Percentiles rank a stretch among this genome's conserved stretches.
Evolutionary conservation across 108 stramenopile species (phyloP).

Genomic region (Pseudonitzschia multistriata): DNA sequence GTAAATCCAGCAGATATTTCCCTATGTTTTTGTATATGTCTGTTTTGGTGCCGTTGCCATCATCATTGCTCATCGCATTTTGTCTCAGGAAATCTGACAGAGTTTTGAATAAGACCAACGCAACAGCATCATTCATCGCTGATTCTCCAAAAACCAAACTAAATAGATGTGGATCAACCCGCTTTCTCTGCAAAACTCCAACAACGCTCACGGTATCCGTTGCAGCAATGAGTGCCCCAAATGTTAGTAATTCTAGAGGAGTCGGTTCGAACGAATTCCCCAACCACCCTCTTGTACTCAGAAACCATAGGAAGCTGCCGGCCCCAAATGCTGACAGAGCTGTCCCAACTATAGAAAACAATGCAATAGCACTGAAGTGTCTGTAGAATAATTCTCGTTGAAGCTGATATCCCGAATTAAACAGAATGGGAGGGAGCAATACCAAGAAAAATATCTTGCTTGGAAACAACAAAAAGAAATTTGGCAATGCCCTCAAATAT

Average conservation of each 20-base stretch:
- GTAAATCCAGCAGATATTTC: slow-evolving; percentile 43
- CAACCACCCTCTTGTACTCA: slow-evolving; percentile 39
- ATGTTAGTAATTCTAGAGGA: slow-evolving; percentile 61
- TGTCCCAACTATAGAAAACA: slow-evolving; percentile 72
- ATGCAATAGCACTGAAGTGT: slow-evolving; percentile 58
- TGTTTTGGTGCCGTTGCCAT: slow-evolving; percentile 2
- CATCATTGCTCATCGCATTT: slow-evolving; percentile 11
- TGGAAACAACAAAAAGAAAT: slow-evolving; percentile 50
- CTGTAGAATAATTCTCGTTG: slow-evolving; percentile 58
- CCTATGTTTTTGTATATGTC: slow-evolving; percentile 27
- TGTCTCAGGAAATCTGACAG: slow-evolving; percentile 26
- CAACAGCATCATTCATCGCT: slow-evolving; percentile 86
- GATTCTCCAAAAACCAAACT: slow-evolving; percentile 84
- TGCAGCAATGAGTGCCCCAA: slow-evolving; percentile 78
- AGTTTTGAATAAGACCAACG: slow-evolving; percentile 72
- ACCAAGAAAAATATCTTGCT: slow-evolving; percentile 71
- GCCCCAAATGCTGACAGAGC: slow-evolving; percentile 48
- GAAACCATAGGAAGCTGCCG: slow-evolving; percentile 38
- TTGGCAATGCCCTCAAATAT: slow-evolving; percentile 14
- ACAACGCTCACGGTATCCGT: slow-evolving; percentile 82
- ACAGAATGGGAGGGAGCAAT: slow-evolving; percentile 83
- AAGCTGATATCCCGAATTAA: slow-evolving; percentile 77
- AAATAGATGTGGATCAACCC: slow-evolving; percentile 75
- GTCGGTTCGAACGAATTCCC: slow-evolving; percentile 55
- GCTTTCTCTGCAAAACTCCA: slow-evolving; percentile 60